phyloP scores from a whole-genome alignment of 768 basidiomycete species.

The Scleroderma citrinum region DNA sequence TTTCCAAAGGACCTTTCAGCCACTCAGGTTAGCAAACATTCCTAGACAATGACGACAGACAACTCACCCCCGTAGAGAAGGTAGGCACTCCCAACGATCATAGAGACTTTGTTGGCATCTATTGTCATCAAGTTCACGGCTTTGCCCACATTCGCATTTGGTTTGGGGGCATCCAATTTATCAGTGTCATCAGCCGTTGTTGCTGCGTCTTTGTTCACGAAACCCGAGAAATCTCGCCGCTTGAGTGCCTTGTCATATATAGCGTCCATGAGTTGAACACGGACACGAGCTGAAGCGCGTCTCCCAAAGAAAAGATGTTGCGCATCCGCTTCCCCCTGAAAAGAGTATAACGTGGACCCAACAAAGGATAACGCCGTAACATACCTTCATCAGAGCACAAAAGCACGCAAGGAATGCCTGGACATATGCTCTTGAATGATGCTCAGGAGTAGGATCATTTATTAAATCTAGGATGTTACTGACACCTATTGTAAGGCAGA shows the following conservation, averaged over 20 bases:
- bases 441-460: conserved; percentile 40
- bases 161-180: conserved; percentile 44
- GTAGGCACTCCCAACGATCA: conserved; percentile 46
- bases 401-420: conserved; percentile 74
- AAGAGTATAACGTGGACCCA: background rate
- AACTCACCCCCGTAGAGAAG: conserved; percentile 54
- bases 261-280: conserved; percentile 74
- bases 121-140: conserved; percentile 80
- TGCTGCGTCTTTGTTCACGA: conserved; percentile 48
- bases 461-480: conserved; percentile 60
- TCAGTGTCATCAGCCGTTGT: conserved; percentile 18
- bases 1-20: conserved; percentile 60
- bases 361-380: background rate
- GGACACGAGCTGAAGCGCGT: conserved; percentile 66
- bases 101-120: conserved; percentile 54
- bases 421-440: conserved; percentile 59
- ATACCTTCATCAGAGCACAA: conserved; percentile 35
- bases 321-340: conserved; percentile 56
- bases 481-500: background rate
- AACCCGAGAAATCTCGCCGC: conserved; percentile 77
- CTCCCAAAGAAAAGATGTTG: conserved; percentile 80
- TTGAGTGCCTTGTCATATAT: conserved; percentile 88
- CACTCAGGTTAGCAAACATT: background rate
- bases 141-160: conserved; percentile 76
- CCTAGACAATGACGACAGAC: background rate